Percentiles rank a stretch among this genome's conserved stretches.
Conservation (phyloP, 495 filamentous ascomycete species). For the Extremus antarcticus region DNA sequence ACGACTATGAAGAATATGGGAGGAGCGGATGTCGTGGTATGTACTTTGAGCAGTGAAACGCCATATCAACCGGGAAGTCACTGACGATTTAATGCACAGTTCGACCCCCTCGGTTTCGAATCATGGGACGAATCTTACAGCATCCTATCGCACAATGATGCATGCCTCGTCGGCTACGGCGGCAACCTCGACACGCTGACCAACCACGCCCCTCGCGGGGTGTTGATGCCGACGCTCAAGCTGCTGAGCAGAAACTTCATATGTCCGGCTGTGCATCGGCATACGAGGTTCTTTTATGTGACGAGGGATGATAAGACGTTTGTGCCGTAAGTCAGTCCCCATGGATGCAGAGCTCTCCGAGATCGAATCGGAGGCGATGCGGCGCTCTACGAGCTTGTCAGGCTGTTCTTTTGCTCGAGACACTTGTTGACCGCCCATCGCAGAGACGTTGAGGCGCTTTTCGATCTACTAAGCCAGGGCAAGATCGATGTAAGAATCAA, state of each 20-base stretch:
- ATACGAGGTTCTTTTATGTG: conserved; percentile 32
- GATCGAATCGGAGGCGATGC: no score
- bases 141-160: conserved; percentile 22
- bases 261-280: conserved; percentile 12
- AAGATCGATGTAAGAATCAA: conserved; percentile 34
- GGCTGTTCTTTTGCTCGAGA: no score
- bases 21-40: conserved; percentile 32
- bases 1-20: conserved; percentile 30
- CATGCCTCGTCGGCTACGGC: conserved; percentile 22
- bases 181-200: conserved; percentile 19
- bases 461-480: conserved; percentile 28
- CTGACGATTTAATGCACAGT: no score
- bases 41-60: no score
- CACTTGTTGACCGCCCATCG: no score
- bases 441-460: conserved; percentile 23
- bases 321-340: no score
- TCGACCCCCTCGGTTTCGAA: conserved; percentile 37
- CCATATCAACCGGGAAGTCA: no score
- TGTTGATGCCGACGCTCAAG: conserved; percentile 2
- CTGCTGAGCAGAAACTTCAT: conserved; percentile 23
- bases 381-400: no score
- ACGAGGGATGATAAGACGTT: conserved; percentile 27
- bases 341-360: no score
- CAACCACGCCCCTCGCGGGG: conserved; percentile 18
- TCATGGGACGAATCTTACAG: conserved; percentile 37